Base-by-base conservation (phyloP, 805 yeast genomes). In the Metschnikowia colocasiae region DNA sequence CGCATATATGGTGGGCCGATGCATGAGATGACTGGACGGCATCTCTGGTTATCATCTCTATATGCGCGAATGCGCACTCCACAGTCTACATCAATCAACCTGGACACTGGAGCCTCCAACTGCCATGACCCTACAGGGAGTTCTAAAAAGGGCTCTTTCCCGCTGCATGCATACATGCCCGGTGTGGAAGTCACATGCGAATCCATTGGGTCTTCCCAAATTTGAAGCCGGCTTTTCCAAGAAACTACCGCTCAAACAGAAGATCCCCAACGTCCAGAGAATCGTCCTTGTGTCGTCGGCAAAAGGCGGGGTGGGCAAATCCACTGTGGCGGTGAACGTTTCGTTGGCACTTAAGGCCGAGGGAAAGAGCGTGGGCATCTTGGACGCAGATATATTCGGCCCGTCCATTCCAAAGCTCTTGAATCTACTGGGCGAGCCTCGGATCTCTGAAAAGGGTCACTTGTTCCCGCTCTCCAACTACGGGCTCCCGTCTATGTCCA, bases 311-410 rank as follows among this genome's bases (percentile, higher is more conserved):
- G 92, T 85, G 9, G 92, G 92, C 0, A 85, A 85, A 59, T 83
- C 90, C 1, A 85, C 92, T 0, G 87, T 85, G 0, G 68, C 84
- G 1, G 81, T 81, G 6, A 88, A 88, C 55, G 54, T 84, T 9
- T 91, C 95, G 0, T 59, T 83, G 31, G 77, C 87, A 0, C 63
- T 88, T 42, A 77, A 77, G 34, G 59, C 69, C 23, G 58, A 65
- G 25, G 85, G 86, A 0, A 66, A 77, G 36, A 74, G 73, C 18
- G 82, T 81, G 1, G 96, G 95, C 0, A 59, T 88, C 2, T 67
- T 88, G 10, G 96, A 88, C 59, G 86, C 85, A 0, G 96, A 88
- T 61, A 74, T 88, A 7, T 88, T 87, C 65, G 96, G 96, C 0
- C 96, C 96, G 0, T 84, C 91, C 2, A 65, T 88, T 5, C 96